Conservation (phyloP, 306 rosid genomes). For the Bauhinia variegata region DNA sequence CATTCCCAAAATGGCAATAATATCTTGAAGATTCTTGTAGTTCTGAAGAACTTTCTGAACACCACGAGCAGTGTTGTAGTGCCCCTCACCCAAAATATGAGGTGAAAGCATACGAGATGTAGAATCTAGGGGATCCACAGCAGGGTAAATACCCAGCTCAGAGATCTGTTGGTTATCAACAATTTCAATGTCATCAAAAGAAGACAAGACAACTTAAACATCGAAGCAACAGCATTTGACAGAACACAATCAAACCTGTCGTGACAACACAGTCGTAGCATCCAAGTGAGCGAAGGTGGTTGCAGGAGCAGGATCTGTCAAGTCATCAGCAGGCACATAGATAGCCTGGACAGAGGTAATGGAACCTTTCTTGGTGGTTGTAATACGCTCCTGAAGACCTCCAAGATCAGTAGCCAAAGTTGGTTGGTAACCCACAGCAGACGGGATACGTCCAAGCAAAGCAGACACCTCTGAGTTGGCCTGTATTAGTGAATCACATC, state of each 20-base stretch:
- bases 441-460: slow-evolving; percentile 98
- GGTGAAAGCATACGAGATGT: slow-evolving; percentile 99
- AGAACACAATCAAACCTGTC: slow-evolving; percentile 62
- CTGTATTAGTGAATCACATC: slow-evolving; percentile 44
- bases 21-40: slow-evolving; percentile 99
- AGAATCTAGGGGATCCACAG: slow-evolving; percentile 95
- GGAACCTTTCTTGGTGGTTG: slow-evolving; percentile 98
- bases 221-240: not conserved
- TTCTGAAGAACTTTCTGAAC: slow-evolving; percentile 94
- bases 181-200: not conserved
- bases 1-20: slow-evolving; percentile 99
- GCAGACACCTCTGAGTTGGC: slow-evolving; percentile 99
- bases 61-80: slow-evolving; percentile 97
- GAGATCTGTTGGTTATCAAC: slow-evolving; percentile 64
- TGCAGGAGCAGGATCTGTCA: slow-evolving; percentile 99
- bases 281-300: slow-evolving; percentile 99
- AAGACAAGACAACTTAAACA: not conserved
- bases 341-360: slow-evolving; percentile 99
- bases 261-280: slow-evolving; percentile 95
- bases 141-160: slow-evolving; percentile 98
- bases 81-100: slow-evolving; percentile 89
- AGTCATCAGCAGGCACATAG: slow-evolving; percentile 99
- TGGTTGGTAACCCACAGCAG: slow-evolving; percentile 99
- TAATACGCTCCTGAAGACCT: slow-evolving; percentile 97
- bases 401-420: slow-evolving; percentile 98